Evolutionary conservation across 768 basidiomycete species (phyloP), one percentile per base, ranked within the genome.

Genomic region (Porpolomopsis calyptriformis): DNA sequence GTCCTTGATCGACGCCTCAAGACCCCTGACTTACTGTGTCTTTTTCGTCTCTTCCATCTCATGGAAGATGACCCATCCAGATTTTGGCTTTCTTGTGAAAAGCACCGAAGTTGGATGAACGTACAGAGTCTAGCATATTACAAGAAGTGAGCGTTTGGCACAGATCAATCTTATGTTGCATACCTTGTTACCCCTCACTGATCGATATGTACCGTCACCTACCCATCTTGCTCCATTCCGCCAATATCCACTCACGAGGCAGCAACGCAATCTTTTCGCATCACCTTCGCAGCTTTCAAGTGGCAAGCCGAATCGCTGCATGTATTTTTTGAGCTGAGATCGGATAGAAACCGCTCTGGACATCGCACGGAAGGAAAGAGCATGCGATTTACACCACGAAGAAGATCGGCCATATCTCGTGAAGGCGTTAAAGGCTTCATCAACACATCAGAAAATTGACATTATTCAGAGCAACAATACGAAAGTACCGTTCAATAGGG

Each of bases 41-140:
- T 92, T 96, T 53, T 90, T 93, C 0, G 96, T 97, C 63, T 98
- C 94, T 56, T 97, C 84, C 68, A 96, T 81, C 60, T 97, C 92
- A 55, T 97, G 91, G 57, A 83, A 97, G 7, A 99, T 70, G 3
- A 99, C 87, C 89, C 91, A 97, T 5, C 88, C 87, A 1, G 85
- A 84, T 19, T 80, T 75, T 7, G 96, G 87, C 57, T 88, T 92
- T 35, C 96, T 69, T 0, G 90, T 96, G 59, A 98, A 98, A 43
- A 97, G 66, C 5, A 96, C 90, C 1, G 93, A 96, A 5, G 82
- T 89, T 1, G 96, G 94, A 61, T 98, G 94, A 3, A 90, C 84
- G 64, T 92, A 79, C 18, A 99, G 64, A 6, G 78, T 68, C 93
- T 97, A 50, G n/a, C 4, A 8, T 44, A 36, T 14, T 31, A 18